Evolutionary conservation across 176 grass and related monocot species (phyloP).

Genomic region (Tillandsia fasciculata): DNA sequence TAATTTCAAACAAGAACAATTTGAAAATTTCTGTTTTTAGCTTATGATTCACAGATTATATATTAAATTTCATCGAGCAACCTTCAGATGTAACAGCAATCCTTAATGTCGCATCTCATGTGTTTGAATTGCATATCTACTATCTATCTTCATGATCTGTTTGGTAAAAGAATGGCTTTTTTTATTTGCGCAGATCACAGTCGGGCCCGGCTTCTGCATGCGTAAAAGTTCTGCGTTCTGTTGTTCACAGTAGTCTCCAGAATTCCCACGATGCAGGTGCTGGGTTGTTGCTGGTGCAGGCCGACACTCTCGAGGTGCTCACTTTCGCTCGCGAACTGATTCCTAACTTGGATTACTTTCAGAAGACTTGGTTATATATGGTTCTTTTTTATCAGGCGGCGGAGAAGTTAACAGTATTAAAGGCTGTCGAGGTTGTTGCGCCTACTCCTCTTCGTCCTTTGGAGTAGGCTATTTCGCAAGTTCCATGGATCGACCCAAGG

Average conservation of each 20-base stretch:
- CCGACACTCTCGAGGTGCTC: constrained; percentile 55
- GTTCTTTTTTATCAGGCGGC: constrained; percentile 23
- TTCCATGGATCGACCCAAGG: constrained; percentile 65
- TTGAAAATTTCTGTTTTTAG: neutral
- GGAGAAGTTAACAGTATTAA: constrained; percentile 27
- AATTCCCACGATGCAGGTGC: constrained; percentile 63
- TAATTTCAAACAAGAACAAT: too few relatives aligned
- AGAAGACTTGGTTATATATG: neutral
- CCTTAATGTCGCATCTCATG: neutral
- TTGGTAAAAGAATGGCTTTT: neutral
- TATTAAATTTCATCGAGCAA: too few relatives aligned
- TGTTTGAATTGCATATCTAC: neutral
- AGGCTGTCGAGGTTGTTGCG: constrained; percentile 67
- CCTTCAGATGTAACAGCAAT: neutral
- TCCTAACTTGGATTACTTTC: neutral
- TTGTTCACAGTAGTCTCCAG: constrained; percentile 44
- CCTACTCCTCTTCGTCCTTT: constrained; percentile 76
- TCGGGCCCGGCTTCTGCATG: constrained; percentile 68
- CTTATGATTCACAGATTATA: neutral
- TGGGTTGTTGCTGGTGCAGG: constrained; percentile 77
- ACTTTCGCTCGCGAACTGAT: constrained; percentile 5
- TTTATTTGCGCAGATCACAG: constrained; percentile 42
- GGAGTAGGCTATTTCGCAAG: constrained; percentile 72
- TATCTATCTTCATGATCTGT: neutral
- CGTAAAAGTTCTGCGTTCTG: constrained; percentile 49